phyloP scores from a whole-genome alignment of 1,284 basidiomycete genomes.

The Takashimella tepidaria region DNA sequence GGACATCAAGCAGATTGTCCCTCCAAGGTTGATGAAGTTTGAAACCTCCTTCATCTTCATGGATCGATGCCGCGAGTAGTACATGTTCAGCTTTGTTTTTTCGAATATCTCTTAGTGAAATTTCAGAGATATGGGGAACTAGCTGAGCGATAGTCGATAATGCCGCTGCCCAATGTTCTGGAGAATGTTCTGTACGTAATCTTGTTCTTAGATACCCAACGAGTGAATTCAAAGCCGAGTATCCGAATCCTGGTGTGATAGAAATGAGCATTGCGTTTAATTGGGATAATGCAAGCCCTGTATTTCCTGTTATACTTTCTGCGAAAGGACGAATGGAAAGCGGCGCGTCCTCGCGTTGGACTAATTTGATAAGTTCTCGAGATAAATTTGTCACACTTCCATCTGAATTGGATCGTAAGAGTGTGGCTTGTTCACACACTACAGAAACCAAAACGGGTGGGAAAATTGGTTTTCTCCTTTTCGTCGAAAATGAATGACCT shows the following conservation, averaged over 20 bases:
- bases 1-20: constrained; percentile 59
- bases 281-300: constrained; percentile 52
- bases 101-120: constrained; percentile 67
- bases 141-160: constrained; percentile 59
- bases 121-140: constrained; percentile 60
- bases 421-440: constrained; percentile 26
- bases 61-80: constrained; percentile 56
- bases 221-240: constrained; percentile 64
- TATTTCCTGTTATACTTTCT: constrained; percentile 56
- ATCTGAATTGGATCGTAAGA: constrained; percentile 55
- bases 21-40: constrained; percentile 48
- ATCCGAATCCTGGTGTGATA: constrained; percentile 62
- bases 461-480: constrained; percentile 25
- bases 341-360: constrained; percentile 69
- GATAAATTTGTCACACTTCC: constrained; percentile 57
- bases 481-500: constrained; percentile 13
- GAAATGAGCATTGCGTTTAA: constrained; percentile 53
- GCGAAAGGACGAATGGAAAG: constrained; percentile 61
- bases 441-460: constrained; percentile 25
- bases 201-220: constrained; percentile 63
- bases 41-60: constrained; percentile 54
- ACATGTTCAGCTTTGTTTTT: constrained; percentile 67
- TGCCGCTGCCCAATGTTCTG: constrained; percentile 52
- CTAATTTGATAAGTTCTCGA: constrained; percentile 57
- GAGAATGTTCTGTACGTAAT: constrained; percentile 53